Evolutionary conservation across 2,329 filamentous ascomycete species (phyloP).

Genomic region (Penicillium sp.): DNA sequence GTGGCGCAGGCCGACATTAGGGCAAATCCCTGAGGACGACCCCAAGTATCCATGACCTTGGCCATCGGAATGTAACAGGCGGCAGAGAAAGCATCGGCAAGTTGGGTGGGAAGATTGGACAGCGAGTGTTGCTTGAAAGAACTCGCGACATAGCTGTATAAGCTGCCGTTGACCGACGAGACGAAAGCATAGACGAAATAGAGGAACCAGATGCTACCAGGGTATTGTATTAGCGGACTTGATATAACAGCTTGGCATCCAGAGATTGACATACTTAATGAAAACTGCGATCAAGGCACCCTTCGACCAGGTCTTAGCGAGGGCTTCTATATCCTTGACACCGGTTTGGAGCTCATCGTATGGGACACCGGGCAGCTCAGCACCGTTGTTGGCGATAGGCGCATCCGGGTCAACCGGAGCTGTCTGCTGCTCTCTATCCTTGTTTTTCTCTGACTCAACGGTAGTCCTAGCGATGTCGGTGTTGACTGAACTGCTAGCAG

Average conservation of each 20-base stretch:
- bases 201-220: slow-evolving; percentile 20
- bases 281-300: slow-evolving; percentile 15
- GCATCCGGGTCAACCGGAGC: not conserved
- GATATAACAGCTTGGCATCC: not conserved
- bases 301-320: slow-evolving; percentile 45
- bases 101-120: slow-evolving; percentile 35
- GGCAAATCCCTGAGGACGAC: slow-evolving; percentile 59
- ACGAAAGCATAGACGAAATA: slow-evolving; percentile 21
- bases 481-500: slow-evolving; percentile 1
- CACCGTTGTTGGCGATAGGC: slow-evolving; percentile 5
- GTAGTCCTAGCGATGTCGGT: not conserved
- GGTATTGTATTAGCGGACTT: not conserved
- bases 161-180: slow-evolving; percentile 11
- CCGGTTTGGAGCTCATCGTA: slow-evolving; percentile 33
- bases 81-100: slow-evolving; percentile 50
- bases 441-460: not conserved
- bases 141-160: slow-evolving; percentile 18
- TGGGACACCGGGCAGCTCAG: slow-evolving; percentile 5
- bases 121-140: slow-evolving; percentile 16
- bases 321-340: slow-evolving; percentile 47
- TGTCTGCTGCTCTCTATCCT: not conserved
- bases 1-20: too few species aligned
- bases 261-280: slow-evolving; percentile 11
- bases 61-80: slow-evolving; percentile 58
- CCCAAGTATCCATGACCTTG: slow-evolving; percentile 60